Percentiles rank a stretch among this genome's conserved stretches.
Evolutionary conservation across 169 alveolate species (phyloP).

Genomic region (Eimeria sp.): DNA sequence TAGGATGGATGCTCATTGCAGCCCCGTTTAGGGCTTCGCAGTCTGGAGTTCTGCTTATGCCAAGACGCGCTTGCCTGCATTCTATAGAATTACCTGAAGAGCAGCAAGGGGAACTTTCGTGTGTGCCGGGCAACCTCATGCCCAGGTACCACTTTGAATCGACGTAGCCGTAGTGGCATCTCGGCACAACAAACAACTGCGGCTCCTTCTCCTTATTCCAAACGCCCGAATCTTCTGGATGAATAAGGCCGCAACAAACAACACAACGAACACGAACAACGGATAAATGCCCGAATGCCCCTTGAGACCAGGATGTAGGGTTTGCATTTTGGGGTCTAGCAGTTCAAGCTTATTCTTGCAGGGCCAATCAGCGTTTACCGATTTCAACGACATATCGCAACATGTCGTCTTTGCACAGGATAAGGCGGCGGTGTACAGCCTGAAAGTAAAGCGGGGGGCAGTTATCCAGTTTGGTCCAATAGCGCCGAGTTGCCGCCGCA

Average conservation of each 20-base stretch:
- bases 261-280: background rate
- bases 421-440: constrained; percentile 62
- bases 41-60: background rate
- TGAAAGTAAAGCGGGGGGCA: constrained; percentile 24
- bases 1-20: background rate
- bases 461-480: constrained; percentile 62
- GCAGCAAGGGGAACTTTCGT: background rate
- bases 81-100: background rate
- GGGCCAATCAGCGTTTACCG: constrained; percentile 9
- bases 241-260: background rate
- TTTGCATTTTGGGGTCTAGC: background rate
- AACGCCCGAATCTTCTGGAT: constrained; percentile 59
- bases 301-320: constrained; percentile 2
- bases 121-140: background rate
- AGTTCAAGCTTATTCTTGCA: background rate
- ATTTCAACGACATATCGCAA: constrained; percentile 28
- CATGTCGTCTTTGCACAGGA: constrained; percentile 33
- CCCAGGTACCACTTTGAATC: constrained; percentile 70
- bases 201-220: constrained; percentile 59
- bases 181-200: constrained; percentile 55
- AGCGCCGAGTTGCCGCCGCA: constrained; percentile 23
- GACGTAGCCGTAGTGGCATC: constrained; percentile 58
- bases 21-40: background rate
- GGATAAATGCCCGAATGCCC: background rate
- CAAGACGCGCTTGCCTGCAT: background rate